Evolutionary conservation across 108 stramenopile species (phyloP), one percentile per base, ranked within the genome.

Genomic region (Mediolabrus comicus): DNA sequence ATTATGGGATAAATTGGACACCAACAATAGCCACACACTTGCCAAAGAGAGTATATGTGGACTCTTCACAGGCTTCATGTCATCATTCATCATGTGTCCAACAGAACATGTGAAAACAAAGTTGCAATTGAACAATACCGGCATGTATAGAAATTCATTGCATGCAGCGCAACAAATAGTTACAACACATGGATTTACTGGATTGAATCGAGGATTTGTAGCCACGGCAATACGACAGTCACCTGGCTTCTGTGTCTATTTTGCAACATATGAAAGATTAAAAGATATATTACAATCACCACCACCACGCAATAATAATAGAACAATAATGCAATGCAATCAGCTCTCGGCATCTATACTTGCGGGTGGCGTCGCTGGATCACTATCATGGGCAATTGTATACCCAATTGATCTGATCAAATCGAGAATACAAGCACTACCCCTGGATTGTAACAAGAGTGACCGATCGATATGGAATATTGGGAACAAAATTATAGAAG

Each of bases 371-470:
- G 34, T 87, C 6, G 84, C 88, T 12, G 97, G 97, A 7, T 84
- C 85, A 12, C 11, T 87, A 1, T 91, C 92, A 7, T 97, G 97
- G 97, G 65, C 71, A 22, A 49, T 94, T 9, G 69, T 95, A 26
- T 95, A 95, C 62, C 97, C 97, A 6, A 39, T 95, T 16, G 97
- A 97, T 63, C 72, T 95, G 5, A 89, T 96, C 32, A 97, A 96
- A 63, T 95, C 88, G 7, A 52, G 73, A 25, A 92, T 95, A 51
- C 94, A 95, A 78, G 84, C 89, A 0, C 31, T 75, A 32, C 84
- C 88, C 0, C 14, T 88, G 39, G 84, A 62, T 54, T 56, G 60
- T 36, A 71, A 17, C 41, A 43, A 72, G 58, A 27, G 26, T 19
- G 9, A 30, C 3, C 16, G 56, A 25, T 52, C 28, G 10, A 83